Evolutionary conservation across 179 eudicot species (phyloP).

Genomic region (Beta corolliflora): DNA sequence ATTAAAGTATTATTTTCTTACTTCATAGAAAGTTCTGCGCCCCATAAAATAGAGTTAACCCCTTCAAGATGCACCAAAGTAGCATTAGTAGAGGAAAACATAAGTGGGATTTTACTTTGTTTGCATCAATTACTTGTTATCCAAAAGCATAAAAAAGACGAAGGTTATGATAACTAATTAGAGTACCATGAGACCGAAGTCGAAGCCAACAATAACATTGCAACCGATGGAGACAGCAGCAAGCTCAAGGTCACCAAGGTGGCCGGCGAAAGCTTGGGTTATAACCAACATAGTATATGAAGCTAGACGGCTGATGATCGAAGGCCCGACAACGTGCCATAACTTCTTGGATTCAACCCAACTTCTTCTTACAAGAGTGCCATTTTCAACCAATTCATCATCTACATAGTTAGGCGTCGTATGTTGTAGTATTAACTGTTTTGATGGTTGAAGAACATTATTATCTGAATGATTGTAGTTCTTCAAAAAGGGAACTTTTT

Average conservation of each 20-base stretch:
- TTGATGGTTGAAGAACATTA: neutral
- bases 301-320: conserved; percentile 34
- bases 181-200: conserved; percentile 43
- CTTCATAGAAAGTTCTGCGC: too few relatives aligned
- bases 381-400: neutral
- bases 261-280: conserved; percentile 48
- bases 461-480: neutral
- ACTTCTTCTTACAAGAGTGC: conserved; percentile 1
- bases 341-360: conserved; percentile 40
- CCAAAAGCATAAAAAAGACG: too few relatives aligned
- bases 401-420: neutral
- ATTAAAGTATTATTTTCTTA: too few relatives aligned
- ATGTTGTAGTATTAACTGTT: neutral
- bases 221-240: conserved; percentile 43
- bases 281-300: conserved; percentile 41
- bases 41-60: too few relatives aligned
- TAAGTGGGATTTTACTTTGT: too few relatives aligned
- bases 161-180: neutral
- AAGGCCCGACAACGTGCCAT: conserved; percentile 45
- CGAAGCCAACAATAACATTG: conserved; percentile 46
- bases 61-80: too few relatives aligned
- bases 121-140: too few relatives aligned
- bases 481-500: conserved; percentile 23
- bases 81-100: too few relatives aligned
- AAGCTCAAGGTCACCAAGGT: conserved; percentile 49